These are phyloP conservation scores for Pilobolus umbonatus DNA, from an alignment of 192 early-diverging fungal genomes.

Conservation along the genomic window DNA sequence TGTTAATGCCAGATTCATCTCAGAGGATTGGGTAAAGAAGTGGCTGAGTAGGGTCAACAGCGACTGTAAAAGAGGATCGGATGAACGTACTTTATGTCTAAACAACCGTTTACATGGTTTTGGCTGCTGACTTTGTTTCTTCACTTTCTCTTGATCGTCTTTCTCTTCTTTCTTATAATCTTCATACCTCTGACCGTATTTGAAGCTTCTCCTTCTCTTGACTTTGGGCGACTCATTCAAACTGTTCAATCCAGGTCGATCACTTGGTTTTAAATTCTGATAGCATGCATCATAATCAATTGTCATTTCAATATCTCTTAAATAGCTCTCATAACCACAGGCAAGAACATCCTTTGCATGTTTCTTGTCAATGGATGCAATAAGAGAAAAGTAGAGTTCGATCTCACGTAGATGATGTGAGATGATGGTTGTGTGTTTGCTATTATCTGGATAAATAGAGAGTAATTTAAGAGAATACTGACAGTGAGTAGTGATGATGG, in stretches of 20 bases:
- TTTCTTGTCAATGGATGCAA: slow-evolving; percentile 46
- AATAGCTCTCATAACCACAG: slow-evolving; percentile 51
- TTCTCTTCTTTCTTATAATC: slow-evolving; percentile 26
- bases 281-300: slow-evolving; percentile 49
- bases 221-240: slow-evolving; percentile 24
- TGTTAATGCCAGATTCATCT: slow-evolving; percentile 88
- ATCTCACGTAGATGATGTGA: slow-evolving; percentile 54
- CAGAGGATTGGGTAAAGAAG: slow-evolving; percentile 84
- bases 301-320: slow-evolving; percentile 46
- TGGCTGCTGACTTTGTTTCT: slow-evolving; percentile 8
- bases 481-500: slow-evolving; percentile 72
- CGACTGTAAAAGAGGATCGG: slow-evolving; percentile 64
- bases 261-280: slow-evolving; percentile 31
- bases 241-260: slow-evolving; percentile 4
- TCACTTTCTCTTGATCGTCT: background rate
- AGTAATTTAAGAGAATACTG: slow-evolving; percentile 72
- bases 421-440: slow-evolving; percentile 34
- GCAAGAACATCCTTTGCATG: slow-evolving; percentile 49
- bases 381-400: slow-evolving; percentile 53
- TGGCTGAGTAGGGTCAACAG: slow-evolving; percentile 62
- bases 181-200: slow-evolving; percentile 40
- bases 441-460: slow-evolving; percentile 56
- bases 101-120: slow-evolving; percentile 23
- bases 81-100: slow-evolving; percentile 37
- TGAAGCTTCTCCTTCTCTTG: slow-evolving; percentile 44